These are phyloP conservation scores for Pseudophaeomoniella oleicola DNA, from an alignment of 2,329 filamentous ascomycete species.

Conservation along the genomic window DNA sequence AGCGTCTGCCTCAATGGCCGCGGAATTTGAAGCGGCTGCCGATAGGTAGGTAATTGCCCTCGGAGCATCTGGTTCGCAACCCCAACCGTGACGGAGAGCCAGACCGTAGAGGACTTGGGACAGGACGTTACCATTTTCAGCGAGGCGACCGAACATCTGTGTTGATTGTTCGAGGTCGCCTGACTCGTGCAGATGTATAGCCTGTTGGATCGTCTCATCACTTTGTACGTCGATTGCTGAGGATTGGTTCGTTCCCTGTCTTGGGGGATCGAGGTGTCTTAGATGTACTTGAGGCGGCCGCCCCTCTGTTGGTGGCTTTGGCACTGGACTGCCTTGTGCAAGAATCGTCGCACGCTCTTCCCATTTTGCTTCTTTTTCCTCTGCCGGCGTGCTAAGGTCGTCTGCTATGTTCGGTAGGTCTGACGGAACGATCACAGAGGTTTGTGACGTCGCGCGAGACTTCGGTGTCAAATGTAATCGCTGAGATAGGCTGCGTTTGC, in stretches of 20 bases:
- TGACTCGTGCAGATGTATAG: slow-evolving; percentile 82
- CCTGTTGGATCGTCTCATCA: slow-evolving; percentile 67
- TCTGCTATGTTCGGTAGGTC: slow-evolving; percentile 61
- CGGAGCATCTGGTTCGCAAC: slow-evolving; percentile 56
- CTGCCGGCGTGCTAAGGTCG: slow-evolving; percentile 29
- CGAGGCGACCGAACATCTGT: slow-evolving; percentile 68
- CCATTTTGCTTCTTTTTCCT: slow-evolving; percentile 62
- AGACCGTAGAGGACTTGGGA: slow-evolving; percentile 94
- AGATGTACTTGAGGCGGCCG: slow-evolving; percentile 20
- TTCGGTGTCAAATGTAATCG: slow-evolving; percentile 48
- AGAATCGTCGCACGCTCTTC: slow-evolving; percentile 86
- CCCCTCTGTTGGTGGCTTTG: slow-evolving; percentile 25
- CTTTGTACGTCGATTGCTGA: slow-evolving; percentile 13
- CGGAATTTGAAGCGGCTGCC: slow-evolving; percentile 78
- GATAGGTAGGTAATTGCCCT: slow-evolving; percentile 73
- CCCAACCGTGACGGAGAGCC: slow-evolving; percentile 71
- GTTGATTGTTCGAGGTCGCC: slow-evolving; percentile 70
- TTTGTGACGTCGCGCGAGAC: slow-evolving; percentile 35
- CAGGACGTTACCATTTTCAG: slow-evolving; percentile 77
- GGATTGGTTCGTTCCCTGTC: slow-evolving; percentile 5
- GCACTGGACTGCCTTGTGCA: slow-evolving; percentile 35
- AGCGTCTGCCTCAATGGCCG: slow-evolving; percentile 70
- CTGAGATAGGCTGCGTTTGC: slow-evolving; percentile 41
- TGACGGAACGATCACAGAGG: slow-evolving; percentile 60
- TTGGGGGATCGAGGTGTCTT: neutral